Base-by-base conservation (phyloP, 192 early-diverging fungal species). In the Irineochytrium annulatum region DNA sequence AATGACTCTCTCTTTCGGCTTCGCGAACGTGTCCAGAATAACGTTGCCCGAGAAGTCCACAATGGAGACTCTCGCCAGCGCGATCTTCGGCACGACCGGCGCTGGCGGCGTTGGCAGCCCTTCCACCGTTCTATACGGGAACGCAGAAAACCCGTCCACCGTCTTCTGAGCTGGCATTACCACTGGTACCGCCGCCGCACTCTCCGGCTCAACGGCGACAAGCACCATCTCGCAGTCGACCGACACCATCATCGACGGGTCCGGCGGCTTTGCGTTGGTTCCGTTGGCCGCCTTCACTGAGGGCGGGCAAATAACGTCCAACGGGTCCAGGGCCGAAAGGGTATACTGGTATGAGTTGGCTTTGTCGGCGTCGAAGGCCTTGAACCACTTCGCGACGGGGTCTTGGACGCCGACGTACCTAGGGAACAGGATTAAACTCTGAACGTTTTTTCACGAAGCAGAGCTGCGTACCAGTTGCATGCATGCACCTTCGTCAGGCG, bases 31-130 rank as follows among this genome's bases (percentile, higher is more conserved):
- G 77, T 96, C 93, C 49, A 92, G 66, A 2, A 96, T 62, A 0
- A 84, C 75, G 14, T 86, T 83, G 1, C 93, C 93, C 58, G 91
- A 74, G 68, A 77, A 92, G 74, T 96, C 94, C 39, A 93, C 89
- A 11, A 96, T 67, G 28, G 81, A 85, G 5, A 94, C 88, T 29
- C 92, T 74, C 1, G 91, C 93, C 39, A 96, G 62, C 34, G 83
- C 85, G 20, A 91, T 89, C 28, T 87, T 68, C n/a, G 57, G 68
- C 2, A 89, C 89, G 31, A 82, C 82, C 35, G 79, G 80, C 4
- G 34, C 44, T 4, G 29, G 24, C n/a, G 43, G 13, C 19, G 34
- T 16, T 2, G 31, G 41, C 16, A 27, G 29, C 35, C 39, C 20
- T 1, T 20, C 19, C 13, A 35, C 26, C 24, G 8, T 49, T 8